Evolutionary conservation across 345 rosid species (phyloP), one percentile per base, ranked within the genome.

Genomic region (Acer negundo): DNA sequence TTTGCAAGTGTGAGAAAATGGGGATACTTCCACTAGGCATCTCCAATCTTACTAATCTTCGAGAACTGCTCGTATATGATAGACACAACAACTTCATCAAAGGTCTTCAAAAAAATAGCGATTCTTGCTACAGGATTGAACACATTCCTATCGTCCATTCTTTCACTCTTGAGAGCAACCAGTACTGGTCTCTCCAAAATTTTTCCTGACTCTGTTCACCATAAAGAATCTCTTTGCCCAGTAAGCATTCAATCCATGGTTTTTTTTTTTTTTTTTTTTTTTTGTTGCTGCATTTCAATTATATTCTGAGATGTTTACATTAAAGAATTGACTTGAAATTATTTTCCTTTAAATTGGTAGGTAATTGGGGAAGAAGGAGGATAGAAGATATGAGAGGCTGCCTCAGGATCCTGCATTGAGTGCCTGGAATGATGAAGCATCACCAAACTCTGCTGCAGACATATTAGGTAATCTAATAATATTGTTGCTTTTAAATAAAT

Each of bases 1-100:
- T 73, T 23, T 44, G 58, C 8, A 47, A 8, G 6, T 62, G 76
- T 40, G 67, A 64, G 55, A 15, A 12, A 23, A 42, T 73, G 69
- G 46, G 6, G 15, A 62, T 59, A 59, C 40, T 73, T 73, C 76
- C 76, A n/a, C 4, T 3, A 4, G 55, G 42, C 17, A 76, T 80
- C 17, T 1, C 20, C n/a, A 1, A 38, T 46, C 74, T 80, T 20
- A 69, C 26, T 38, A 22, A 49, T 13, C 70, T 76, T 24, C 10
- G 59, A 72, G 55, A 55, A 28, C 31, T 76, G 9, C 5, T 10
- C 11, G 59, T 76, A 20, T 2, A 10, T 1, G 65, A 58, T 19
- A 67, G 67, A 70, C 28, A 59, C 4, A 0, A 8, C 6, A 62
- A 79, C 20, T 66, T 79, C 22, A 20, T 44, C 13, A 1, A 17